Base-by-base conservation (phyloP, 2,329 filamentous ascomycete species). In the Fusarium subtropicale region DNA sequence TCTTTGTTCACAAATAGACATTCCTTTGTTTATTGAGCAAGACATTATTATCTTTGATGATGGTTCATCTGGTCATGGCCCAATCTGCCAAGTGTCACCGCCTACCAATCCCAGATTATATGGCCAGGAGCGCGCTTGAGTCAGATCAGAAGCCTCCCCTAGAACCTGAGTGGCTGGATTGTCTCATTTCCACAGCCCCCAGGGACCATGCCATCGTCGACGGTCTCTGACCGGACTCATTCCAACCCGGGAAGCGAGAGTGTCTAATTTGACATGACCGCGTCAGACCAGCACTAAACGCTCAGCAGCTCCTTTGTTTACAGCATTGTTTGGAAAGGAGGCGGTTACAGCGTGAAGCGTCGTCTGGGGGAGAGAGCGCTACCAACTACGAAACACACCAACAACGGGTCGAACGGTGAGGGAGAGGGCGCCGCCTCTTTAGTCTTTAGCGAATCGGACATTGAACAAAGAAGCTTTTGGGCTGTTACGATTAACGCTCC, bases 141-240 rank as follows among this genome's bases (percentile, higher is more conserved):
- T 68, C 65, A 68, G 63, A n/a, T 24, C 55, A 54, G 59, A 30
- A 20, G 24, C 20, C 52, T 30, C 24, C 60, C 60, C 63, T 46
- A 36, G 33, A 38, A 56, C 42, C 30, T 68, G 58, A 69, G 54
- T 69, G 67, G 66, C 54, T 48, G 31, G 45, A 28, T 24, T 50
- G 42, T 44, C 58, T 69, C 67, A 69, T 69, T 71, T 69, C 67
- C 67, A 54, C 46, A 34, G 54, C 45, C 58, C 41, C 66, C 41
- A 58, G 44, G 26, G 26, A 57, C 52, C 62, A 64, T 64, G 60
- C 61, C 61, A 55, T 56, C 39, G 36, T 46, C 18, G 20, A 39
- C 53, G 41, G 46, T 30, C 34, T 67, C 26, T 57, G 41, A 39
- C 31, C 53, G 38, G 54, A 47, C 44, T 51, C 60, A 55, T 66